Conservation (phyloP, 2,329 filamentous ascomycete genomes). For the Cytospora chrysosperma region DNA sequence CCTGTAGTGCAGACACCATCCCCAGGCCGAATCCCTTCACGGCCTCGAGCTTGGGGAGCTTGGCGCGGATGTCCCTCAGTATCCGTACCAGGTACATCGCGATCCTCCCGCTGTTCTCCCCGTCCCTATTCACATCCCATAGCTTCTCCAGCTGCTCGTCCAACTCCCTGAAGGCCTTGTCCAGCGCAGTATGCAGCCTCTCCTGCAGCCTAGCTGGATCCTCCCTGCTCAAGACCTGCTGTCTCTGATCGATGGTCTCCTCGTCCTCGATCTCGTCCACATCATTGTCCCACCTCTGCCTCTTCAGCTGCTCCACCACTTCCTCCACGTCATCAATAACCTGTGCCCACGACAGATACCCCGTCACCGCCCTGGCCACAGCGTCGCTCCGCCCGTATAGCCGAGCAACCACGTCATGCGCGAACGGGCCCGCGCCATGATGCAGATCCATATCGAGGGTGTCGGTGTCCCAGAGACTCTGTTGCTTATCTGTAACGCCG, state of each 20-base stretch:
- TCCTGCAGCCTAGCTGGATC: constrained; percentile 39
- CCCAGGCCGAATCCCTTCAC: constrained; percentile 57
- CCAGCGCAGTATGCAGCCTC: constrained; percentile 35
- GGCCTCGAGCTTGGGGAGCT: constrained; percentile 55
- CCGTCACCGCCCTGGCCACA: constrained; percentile 59
- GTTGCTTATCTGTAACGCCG: constrained; percentile 48
- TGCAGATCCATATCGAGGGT: constrained; percentile 65
- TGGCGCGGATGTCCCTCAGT: constrained; percentile 69
- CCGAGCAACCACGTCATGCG: constrained; percentile 65
- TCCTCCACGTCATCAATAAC: constrained; percentile 66
- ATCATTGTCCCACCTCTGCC: constrained; percentile 74
- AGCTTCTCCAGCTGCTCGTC: constrained; percentile 53
- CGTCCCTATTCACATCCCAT: constrained; percentile 47
- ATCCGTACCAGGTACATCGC: constrained; percentile 70
- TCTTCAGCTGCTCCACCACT: constrained; percentile 63
- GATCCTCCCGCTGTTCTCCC: constrained; percentile 49
- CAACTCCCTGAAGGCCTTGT: constrained; percentile 44
- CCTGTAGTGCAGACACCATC: constrained; percentile 64
- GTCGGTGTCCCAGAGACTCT: constrained; percentile 66
- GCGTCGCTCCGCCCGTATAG: constrained; percentile 71
- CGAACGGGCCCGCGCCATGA: constrained; percentile 65
- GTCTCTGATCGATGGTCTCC: constrained; percentile 63
- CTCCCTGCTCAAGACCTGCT: constrained; percentile 67
- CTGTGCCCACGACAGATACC: constrained; percentile 72
- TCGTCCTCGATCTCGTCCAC: constrained; percentile 73